Percentiles rank a stretch among this genome's conserved stretches.
These are phyloP conservation scores for Rhizopogon roseolus DNA, from an alignment of 768 basidiomycete genomes.

Conservation along the genomic window DNA sequence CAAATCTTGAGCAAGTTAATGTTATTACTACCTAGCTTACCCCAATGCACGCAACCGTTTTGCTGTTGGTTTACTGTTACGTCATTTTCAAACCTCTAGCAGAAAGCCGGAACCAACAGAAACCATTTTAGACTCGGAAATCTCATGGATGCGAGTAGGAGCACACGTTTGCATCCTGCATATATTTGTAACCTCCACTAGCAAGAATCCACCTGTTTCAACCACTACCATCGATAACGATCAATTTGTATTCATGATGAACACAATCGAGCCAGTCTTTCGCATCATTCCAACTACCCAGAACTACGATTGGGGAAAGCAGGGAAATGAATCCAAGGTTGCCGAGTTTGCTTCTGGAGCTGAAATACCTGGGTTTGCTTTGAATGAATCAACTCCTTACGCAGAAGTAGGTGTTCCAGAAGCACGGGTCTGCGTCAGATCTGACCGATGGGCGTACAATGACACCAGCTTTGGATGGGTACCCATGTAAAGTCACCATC, in stretches of 20 bases:
- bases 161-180: background rate
- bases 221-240: slow-evolving; percentile 4
- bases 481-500: slow-evolving; percentile 82
- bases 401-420: slow-evolving; percentile 70
- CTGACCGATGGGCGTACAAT: background rate
- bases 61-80: background rate
- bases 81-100: background rate
- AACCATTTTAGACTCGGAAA: background rate
- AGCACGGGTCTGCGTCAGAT: slow-evolving; percentile 3
- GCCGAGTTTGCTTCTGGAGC: slow-evolving; percentile 73
- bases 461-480: slow-evolving; percentile 92
- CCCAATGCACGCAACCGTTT: no score
- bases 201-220: background rate
- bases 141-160: background rate
- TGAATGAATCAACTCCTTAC: slow-evolving; percentile 75
- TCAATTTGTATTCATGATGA: slow-evolving; percentile 14
- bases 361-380: slow-evolving; percentile 55
- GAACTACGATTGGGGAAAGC: slow-evolving; percentile 94
- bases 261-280: slow-evolving; percentile 47
- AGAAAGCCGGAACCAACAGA: background rate
- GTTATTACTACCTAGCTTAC: no score
- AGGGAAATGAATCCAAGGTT: slow-evolving; percentile 77
- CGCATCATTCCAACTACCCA: slow-evolving; percentile 82
- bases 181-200: background rate
- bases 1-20: no score